phyloP scores from a whole-genome alignment of 306 rosid species.

The Betula pendula region DNA sequence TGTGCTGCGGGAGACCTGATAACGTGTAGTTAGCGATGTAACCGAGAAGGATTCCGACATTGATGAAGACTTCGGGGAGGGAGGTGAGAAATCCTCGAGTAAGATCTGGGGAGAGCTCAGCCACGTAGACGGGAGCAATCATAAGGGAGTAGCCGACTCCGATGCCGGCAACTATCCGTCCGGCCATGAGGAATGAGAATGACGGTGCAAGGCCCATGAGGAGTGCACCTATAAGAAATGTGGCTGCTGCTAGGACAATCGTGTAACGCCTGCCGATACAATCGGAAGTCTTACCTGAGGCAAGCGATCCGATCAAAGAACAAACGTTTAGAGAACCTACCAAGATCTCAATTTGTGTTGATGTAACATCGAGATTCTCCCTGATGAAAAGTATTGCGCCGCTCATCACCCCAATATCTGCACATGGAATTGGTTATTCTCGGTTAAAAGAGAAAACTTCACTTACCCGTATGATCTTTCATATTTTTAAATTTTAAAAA shows the following conservation, averaged over 20 bases:
- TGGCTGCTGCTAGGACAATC: constrained; percentile 49
- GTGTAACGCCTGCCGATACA: constrained; percentile 78
- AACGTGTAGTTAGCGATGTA: constrained; percentile 61
- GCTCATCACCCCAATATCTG: constrained; percentile 90
- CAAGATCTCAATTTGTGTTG: constrained; percentile 67
- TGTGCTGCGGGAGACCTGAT: constrained; percentile 36
- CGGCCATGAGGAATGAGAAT: constrained; percentile 49
- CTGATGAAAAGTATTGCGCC: constrained; percentile 72
- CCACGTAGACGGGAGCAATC: constrained; percentile 77
- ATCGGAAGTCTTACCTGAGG: constrained; percentile 74
- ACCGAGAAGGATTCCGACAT: constrained; percentile 65
- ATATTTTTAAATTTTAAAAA: too few species aligned
- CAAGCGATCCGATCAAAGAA: constrained; percentile 74
- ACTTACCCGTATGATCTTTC: too few species aligned
- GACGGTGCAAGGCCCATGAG: constrained; percentile 72
- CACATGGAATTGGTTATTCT: too few species aligned
- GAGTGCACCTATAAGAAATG: constrained; percentile 64
- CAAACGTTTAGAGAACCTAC: constrained; percentile 68
- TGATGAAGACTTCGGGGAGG: constrained; percentile 86
- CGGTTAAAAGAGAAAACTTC: too few species aligned
- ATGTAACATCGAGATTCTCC: constrained; percentile 53
- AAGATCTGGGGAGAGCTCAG: constrained; percentile 67
- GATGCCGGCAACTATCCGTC: constrained; percentile 64
- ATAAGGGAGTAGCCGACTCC: constrained; percentile 76
- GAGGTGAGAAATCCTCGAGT: constrained; percentile 80